These are phyloP conservation scores for Bertia moriformis DNA, from an alignment of 2,329 filamentous ascomycete species.

Conservation along the genomic window DNA sequence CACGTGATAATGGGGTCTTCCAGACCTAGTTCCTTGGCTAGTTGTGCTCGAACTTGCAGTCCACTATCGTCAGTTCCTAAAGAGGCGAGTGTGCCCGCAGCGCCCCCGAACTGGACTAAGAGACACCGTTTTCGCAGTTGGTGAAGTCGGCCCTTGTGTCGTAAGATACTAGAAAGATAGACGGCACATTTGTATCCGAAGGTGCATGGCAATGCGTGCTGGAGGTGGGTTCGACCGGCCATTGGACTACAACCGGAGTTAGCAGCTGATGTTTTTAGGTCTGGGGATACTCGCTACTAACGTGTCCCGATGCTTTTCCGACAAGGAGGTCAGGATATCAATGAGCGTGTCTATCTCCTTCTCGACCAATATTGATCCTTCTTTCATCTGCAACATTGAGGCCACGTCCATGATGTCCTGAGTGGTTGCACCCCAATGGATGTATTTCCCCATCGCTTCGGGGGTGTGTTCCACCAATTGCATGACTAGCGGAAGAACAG, in stretches of 20 bases:
- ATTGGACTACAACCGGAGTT: conserved; percentile 21
- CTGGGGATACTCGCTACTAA: background rate
- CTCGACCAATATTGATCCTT: conserved; percentile 30
- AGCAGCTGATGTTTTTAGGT: background rate
- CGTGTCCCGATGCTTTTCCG: conserved; percentile 29
- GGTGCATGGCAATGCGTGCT: conserved; percentile 39
- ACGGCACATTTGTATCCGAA: conserved; percentile 44
- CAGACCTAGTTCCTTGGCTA: conserved; percentile 31
- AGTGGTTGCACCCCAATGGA: conserved; percentile 44
- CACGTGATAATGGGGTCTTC: conserved; percentile 36
- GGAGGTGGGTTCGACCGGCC: conserved; percentile 40
- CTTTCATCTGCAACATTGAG: conserved; percentile 33
- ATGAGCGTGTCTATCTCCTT: conserved; percentile 25
- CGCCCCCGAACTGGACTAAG: conserved; percentile 39
- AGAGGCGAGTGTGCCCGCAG: conserved; percentile 37
- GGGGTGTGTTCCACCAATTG: conserved; percentile 20
- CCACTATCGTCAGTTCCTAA: conserved; percentile 29
- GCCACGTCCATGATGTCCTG: conserved; percentile 45
- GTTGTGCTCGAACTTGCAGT: conserved; percentile 27
- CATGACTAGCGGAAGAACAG: conserved; percentile 31
- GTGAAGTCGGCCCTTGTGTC: conserved; percentile 29
- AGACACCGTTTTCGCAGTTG: conserved; percentile 28
- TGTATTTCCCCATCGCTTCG: conserved; percentile 23
- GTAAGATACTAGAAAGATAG: conserved; percentile 31
- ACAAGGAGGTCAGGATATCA: conserved; percentile 22